These are phyloP conservation scores for Exophiala phaeomuriformis DNA, from an alignment of 2,329 filamentous ascomycete genomes.

Conservation along the genomic window DNA sequence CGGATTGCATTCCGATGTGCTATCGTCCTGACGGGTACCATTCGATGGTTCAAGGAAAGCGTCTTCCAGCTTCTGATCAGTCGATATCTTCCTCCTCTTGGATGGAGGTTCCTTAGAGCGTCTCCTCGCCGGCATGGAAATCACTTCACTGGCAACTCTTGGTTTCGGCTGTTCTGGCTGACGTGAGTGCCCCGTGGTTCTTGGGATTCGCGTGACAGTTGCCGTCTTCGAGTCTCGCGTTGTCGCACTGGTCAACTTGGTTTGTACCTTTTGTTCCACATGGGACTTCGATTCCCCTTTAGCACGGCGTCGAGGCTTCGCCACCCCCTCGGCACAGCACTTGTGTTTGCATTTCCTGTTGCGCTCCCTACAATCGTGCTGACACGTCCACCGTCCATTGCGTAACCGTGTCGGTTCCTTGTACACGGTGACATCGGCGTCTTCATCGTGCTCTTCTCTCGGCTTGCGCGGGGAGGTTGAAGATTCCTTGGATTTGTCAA, in stretches of 20 bases:
- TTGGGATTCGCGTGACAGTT: background rate
- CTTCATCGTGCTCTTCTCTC: constrained; percentile 4
- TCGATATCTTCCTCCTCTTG: constrained; percentile 8
- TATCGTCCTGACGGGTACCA: background rate
- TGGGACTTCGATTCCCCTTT: constrained; percentile 22
- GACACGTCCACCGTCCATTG: constrained; percentile 69
- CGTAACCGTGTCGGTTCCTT: constrained; percentile 47
- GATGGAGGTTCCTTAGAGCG: background rate
- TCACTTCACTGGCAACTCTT: background rate
- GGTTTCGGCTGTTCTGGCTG: background rate
- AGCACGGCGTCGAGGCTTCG: constrained; percentile 51
- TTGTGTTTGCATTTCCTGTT: constrained; percentile 57
- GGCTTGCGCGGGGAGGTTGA: background rate
- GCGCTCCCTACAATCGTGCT: constrained; percentile 61
- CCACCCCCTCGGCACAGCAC: constrained; percentile 64
- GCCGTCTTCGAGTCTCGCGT: background rate
- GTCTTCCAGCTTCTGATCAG: background rate
- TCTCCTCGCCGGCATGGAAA: background rate
- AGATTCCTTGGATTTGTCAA: constrained; percentile 23
- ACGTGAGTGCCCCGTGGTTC: background rate
- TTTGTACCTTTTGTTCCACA: constrained; percentile 11
- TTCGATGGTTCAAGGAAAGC: background rate
- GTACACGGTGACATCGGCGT: constrained; percentile 4
- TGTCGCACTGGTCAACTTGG: constrained; percentile 11
- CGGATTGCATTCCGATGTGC: background rate